Percentiles rank a stretch among this genome's conserved stretches.
Evolutionary conservation across 78 protist genomes (phyloP).

Genomic region (Emiliania huxleyi): DNA sequence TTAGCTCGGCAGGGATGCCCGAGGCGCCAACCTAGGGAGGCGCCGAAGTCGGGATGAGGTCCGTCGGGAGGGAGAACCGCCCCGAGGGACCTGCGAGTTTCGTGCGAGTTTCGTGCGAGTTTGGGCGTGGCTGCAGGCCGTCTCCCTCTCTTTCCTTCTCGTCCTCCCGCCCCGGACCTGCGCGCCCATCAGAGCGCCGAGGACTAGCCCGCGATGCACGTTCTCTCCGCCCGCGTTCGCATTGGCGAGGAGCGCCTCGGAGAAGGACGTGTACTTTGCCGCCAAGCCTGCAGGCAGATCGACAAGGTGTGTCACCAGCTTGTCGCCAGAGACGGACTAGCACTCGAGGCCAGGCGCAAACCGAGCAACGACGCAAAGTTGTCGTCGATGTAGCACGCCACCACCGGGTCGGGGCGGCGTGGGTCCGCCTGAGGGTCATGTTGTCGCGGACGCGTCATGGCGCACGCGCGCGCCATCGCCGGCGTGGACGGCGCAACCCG

Average conservation of each 20-base stretch:
- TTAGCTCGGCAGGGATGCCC: neutral
- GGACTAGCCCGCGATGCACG: neutral
- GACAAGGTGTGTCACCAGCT: neutral
- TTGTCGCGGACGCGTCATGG: no score
- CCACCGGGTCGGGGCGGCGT: neutral
- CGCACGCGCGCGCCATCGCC: no score
- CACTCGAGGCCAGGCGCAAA: no score
- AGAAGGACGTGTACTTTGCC: neutral
- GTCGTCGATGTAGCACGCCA: no score
- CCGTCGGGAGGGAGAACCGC: no score
- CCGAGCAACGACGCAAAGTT: neutral
- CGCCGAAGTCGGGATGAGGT: neutral
- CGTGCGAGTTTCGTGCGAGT: no score
- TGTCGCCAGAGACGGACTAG: neutral
- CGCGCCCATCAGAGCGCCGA: neutral
- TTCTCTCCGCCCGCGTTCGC: neutral
- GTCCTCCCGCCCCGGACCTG: no score
- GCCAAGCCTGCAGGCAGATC: no score
- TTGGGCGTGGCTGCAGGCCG: no score
- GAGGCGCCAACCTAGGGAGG: neutral
- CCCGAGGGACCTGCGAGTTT: no score
- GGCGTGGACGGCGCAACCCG: no score
- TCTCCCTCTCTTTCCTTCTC: no score
- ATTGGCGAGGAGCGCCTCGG: neutral
- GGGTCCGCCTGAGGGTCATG: neutral